These are phyloP conservation scores for Saksenaea oblongispora DNA, from an alignment of 371 early-diverging fungal genomes.

Conservation along the genomic window DNA sequence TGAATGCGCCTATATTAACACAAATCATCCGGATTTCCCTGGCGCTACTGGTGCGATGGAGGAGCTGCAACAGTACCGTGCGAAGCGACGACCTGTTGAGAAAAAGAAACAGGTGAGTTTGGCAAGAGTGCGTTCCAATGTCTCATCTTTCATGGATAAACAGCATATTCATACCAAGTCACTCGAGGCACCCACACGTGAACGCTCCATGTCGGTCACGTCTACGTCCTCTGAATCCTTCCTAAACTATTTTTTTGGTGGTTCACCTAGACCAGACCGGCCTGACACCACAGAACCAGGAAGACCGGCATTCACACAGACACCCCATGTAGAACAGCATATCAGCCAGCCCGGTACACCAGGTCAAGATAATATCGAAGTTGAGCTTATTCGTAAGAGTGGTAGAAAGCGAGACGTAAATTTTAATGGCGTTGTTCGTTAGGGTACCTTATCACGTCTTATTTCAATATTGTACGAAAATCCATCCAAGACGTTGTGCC, in stretches of 20 bases:
- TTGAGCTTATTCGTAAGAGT: conserved; percentile 75
- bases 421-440: neutral
- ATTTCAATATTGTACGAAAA: conserved; percentile 85
- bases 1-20: conserved; percentile 91
- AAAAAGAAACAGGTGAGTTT: conserved; percentile 1
- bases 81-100: neutral
- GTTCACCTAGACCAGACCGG: conserved; percentile 20
- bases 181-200: neutral
- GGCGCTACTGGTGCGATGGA: conserved; percentile 84
- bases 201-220: conserved; percentile 13
- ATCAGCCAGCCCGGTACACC: conserved; percentile 18
- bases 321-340: conserved; percentile 8
- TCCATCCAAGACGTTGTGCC: conserved; percentile 89
- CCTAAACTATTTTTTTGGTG: conserved; percentile 77
- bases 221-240: conserved; percentile 27
- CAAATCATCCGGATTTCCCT: conserved; percentile 92
- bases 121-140: neutral
- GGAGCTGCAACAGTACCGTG: conserved; percentile 36
- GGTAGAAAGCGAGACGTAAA: neutral
- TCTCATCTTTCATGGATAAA: neutral
- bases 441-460: conserved; percentile 77
- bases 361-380: conserved; percentile 81
- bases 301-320: neutral
- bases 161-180: neutral
- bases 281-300: conserved; percentile 2